These are phyloP conservation scores for Diaporthe capsici DNA, from an alignment of 2,329 filamentous ascomycete species.

Conservation along the genomic window DNA sequence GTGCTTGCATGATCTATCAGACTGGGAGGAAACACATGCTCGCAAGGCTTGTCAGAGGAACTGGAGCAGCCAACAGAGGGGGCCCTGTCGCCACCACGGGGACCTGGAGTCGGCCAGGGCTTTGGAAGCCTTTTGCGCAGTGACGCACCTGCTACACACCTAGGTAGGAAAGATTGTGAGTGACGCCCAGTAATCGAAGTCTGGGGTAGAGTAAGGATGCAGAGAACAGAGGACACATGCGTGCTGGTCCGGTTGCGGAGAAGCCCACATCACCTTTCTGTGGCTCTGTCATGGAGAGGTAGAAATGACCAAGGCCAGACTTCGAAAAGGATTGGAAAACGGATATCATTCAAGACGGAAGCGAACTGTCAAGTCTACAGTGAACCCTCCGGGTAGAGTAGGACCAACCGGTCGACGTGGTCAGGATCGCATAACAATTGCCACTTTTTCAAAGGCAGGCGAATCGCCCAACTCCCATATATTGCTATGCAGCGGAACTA, in stretches of 20 bases:
- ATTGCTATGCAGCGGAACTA: neutral
- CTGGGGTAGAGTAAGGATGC: neutral
- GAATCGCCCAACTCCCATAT: neutral
- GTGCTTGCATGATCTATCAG: neutral
- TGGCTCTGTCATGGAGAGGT: neutral
- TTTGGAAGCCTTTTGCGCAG: neutral
- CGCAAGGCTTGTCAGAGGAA: neutral
- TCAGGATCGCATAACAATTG: neutral
- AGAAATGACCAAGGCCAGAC: neutral
- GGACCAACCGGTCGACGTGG: neutral
- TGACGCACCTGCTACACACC: neutral
- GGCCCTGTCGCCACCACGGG: neutral
- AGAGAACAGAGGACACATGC: neutral
- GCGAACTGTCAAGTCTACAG: neutral
- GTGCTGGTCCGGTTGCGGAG: neutral
- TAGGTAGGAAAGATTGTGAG: neutral
- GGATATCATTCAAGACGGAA: neutral
- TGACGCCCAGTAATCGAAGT: neutral
- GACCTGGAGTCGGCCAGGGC: neutral
- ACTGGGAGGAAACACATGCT: neutral
- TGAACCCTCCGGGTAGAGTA: neutral
- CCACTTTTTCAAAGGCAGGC: neutral
- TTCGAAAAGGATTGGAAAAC: neutral
- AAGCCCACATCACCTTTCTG: neutral
- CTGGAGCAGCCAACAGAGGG: neutral